phyloP scores from a whole-genome alignment of 2,329 filamentous ascomycete species.

The Trichoderma gracile region DNA sequence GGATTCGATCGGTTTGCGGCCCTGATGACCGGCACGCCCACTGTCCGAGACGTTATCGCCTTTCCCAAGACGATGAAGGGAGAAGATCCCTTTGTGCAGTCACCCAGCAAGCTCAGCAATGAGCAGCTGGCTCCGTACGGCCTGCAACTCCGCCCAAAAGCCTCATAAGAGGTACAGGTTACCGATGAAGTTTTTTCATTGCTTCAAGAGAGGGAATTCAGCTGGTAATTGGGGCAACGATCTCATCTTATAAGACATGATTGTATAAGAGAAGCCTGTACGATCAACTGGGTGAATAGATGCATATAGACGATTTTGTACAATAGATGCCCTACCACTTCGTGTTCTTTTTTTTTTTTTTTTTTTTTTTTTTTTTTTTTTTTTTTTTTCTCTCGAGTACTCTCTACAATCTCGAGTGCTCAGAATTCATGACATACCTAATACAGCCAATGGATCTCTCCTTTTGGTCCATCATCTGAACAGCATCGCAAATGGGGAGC shows the following conservation, averaged over 20 bases:
- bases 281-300: not conserved
- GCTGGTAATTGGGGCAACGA: too few relatives aligned
- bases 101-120: conserved; percentile 68
- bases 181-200: not conserved
- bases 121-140: conserved; percentile 55
- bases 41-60: conserved; percentile 89
- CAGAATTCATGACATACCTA: too few relatives aligned
- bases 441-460: too few relatives aligned
- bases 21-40: conserved; percentile 72
- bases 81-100: conserved; percentile 79
- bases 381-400: too few relatives aligned
- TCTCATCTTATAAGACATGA: not conserved
- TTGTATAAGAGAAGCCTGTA: not conserved
- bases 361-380: too few relatives aligned
- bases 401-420: too few relatives aligned
- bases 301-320: conserved; percentile 8
- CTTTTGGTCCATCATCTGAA: too few relatives aligned
- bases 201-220: too few relatives aligned
- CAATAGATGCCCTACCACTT: not conserved
- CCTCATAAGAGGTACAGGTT: not conserved
- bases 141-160: conserved; percentile 36
- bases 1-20: conserved; percentile 88
- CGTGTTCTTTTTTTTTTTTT: too few relatives aligned
- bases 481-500: not conserved
- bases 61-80: conserved; percentile 94